Conservation (phyloP, 176 grass and related monocot genomes). For the Coix lacrymajobi region DNA sequence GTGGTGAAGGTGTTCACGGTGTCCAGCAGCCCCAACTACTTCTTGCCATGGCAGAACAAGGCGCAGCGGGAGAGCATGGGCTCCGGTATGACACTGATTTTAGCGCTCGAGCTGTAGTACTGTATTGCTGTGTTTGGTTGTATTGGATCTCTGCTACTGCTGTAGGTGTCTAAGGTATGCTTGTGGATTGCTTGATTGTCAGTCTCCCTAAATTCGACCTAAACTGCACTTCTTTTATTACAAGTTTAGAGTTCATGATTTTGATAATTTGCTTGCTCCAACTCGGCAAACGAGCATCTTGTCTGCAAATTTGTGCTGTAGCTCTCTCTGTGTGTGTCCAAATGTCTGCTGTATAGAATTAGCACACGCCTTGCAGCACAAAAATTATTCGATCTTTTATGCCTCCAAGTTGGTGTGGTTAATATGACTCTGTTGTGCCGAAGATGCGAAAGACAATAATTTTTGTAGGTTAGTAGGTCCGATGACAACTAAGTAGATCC, state of each 20-base stretch:
- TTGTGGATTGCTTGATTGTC: not conserved
- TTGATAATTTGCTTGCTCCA: not conserved
- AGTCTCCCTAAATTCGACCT: not conserved
- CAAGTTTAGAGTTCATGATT: not conserved
- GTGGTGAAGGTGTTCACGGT: conserved; percentile 99
- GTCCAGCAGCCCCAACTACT: conserved; percentile 95
- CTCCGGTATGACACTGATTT: conserved; percentile 51
- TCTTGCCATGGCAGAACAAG: conserved; percentile 97
- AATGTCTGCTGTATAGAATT: not conserved
- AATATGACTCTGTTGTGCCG: not conserved
- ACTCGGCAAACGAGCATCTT: not conserved
- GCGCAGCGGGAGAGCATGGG: conserved; percentile 96
- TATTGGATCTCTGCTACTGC: conserved; percentile 6
- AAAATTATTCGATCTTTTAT: not conserved
- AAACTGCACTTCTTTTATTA: not conserved
- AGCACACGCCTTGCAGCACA: not conserved
- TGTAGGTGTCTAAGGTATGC: not conserved
- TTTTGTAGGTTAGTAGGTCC: not conserved
- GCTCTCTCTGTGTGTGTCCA: not conserved
- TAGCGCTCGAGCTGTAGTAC: not conserved
- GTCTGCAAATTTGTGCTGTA: not conserved
- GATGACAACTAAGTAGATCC: not conserved
- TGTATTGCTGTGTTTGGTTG: not conserved
- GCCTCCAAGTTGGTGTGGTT: not conserved
- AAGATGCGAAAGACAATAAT: not conserved